phyloP scores from a whole-genome alignment of 2,329 filamentous ascomycete species.

The Plenodomus tracheiphilus region DNA sequence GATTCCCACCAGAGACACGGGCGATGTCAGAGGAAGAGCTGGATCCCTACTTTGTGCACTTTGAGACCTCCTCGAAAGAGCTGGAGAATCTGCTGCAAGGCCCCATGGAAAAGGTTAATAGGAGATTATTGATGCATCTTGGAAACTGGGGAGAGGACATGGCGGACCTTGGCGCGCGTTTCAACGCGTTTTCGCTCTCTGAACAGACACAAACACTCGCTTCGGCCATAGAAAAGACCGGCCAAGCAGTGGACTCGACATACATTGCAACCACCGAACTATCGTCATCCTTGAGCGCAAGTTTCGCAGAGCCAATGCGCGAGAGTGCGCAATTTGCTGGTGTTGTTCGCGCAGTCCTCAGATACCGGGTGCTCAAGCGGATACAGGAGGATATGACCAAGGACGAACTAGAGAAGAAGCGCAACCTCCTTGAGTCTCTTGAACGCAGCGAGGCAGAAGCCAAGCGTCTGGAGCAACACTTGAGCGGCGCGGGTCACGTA shows the following conservation, averaged over 20 bases:
- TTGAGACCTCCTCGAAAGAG: slow-evolving; percentile 89
- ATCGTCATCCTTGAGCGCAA: slow-evolving; percentile 83
- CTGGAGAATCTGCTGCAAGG: slow-evolving; percentile 86
- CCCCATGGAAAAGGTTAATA: slow-evolving; percentile 95
- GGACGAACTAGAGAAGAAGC: slow-evolving; percentile 90
- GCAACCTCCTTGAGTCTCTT: slow-evolving; percentile 77
- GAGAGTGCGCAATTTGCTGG: slow-evolving; percentile 97
- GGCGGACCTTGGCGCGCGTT: slow-evolving; percentile 90
- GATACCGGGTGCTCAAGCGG: slow-evolving; percentile 88
- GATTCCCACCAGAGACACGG: slow-evolving; percentile 80
- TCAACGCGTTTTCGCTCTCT: slow-evolving; percentile 94
- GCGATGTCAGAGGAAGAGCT: slow-evolving; percentile 84
- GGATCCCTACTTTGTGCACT: slow-evolving; percentile 94
- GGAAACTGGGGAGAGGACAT: slow-evolving; percentile 83
- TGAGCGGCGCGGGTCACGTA: slow-evolving; percentile 71
- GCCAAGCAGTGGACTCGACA: slow-evolving; percentile 92
- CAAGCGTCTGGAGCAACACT: slow-evolving; percentile 88
- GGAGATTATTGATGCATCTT: slow-evolving; percentile 82
- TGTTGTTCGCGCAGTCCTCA: slow-evolving; percentile 84
- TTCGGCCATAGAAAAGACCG: slow-evolving; percentile 89
- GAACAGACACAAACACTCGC: slow-evolving; percentile 88
- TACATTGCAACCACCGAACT: slow-evolving; percentile 96
- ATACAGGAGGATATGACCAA: slow-evolving; percentile 97
- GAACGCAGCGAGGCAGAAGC: slow-evolving; percentile 93
- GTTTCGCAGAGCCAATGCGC: slow-evolving; percentile 95